Evolutionary conservation across 2,329 filamentous ascomycete genomes (phyloP).

Genomic region (Colletotrichum scovillei): DNA sequence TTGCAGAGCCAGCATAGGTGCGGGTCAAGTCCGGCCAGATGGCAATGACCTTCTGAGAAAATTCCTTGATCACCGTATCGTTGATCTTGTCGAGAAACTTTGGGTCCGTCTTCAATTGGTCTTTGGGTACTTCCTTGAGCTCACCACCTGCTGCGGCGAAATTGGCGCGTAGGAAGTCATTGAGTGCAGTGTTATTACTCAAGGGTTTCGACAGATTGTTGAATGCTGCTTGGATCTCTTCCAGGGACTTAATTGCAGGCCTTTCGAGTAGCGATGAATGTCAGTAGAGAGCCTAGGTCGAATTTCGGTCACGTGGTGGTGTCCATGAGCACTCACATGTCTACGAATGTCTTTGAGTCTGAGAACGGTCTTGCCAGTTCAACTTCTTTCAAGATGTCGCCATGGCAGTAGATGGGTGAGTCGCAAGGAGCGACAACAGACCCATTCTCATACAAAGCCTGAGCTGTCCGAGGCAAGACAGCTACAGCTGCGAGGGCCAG

Average conservation of each 20-base stretch:
- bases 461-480: constrained; percentile 40
- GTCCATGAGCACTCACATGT: constrained; percentile 61
- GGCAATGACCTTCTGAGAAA: constrained; percentile 71
- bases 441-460: constrained; percentile 69
- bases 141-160: constrained; percentile 74
- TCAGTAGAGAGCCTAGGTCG: constrained; percentile 20
- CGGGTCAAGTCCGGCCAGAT: constrained; percentile 78
- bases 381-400: constrained; percentile 70
- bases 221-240: constrained; percentile 72
- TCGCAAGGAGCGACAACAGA: constrained; percentile 73
- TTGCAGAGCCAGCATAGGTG: constrained; percentile 61
- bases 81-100: constrained; percentile 67
- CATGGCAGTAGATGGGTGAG: constrained; percentile 75
- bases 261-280: constrained; percentile 45
- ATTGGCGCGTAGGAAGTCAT: constrained; percentile 70
- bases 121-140: constrained; percentile 63
- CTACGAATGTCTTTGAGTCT: constrained; percentile 79
- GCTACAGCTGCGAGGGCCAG: constrained; percentile 23
- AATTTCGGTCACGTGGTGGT: neutral
- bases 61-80: constrained; percentile 69
- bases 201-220: constrained; percentile 69
- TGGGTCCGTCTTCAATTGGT: constrained; percentile 65
- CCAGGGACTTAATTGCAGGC: constrained; percentile 68
- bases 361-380: constrained; percentile 72
- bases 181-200: constrained; percentile 70